Evolutionary conservation across 2,329 filamentous ascomycete species (phyloP), one percentile per base, ranked within the genome.

Genomic region (Fusarium papillatum): DNA sequence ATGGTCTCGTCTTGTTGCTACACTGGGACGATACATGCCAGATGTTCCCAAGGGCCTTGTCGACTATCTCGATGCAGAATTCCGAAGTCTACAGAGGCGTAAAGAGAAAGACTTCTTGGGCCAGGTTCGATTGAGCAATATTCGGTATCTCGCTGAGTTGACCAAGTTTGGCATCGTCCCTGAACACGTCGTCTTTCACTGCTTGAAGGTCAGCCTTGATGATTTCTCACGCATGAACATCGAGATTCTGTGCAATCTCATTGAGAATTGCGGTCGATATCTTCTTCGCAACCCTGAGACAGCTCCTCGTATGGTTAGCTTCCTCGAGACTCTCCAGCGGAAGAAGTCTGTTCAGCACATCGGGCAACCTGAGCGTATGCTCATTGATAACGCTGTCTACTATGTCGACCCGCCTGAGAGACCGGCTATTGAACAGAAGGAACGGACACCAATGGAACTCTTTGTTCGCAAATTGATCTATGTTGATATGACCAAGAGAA

Each of bases 221-320:
- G 97, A 99, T 81, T 99, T 99, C 81, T 98, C 97, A 4, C 92
- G 96, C 72, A 98, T 98, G 94, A 99, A 99, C 81, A 98, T 99
- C 75, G 97, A 99, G 83, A 98, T 99, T 79, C 96, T 99, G 75
- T 97, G 96, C 80, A 98, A 97, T 80, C 88, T 99, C 34, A 89
- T 99, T 26, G 97, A 99, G 83, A 98, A 98, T 76, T 99, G 97
- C 81, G 97, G 97, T 53, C 92, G 97, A 22, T 99, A 98, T 84
- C 88, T 99, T 26, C 89, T 99, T 70, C 95, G 96, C 62, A 98
- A 97, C 78, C 93, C 95, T 0, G 96, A 98, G 73, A 98, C 97
- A 0, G 93, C 95, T 13, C 96, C 96, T 11, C 93, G 97, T 53
- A 99, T 99, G 97, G 88, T 90, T 2, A 96, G 95, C 1, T 99